These are phyloP conservation scores for Heterobasidion parviporum DNA, from an alignment of 1,284 basidiomycete genomes.

Conservation along the genomic window DNA sequence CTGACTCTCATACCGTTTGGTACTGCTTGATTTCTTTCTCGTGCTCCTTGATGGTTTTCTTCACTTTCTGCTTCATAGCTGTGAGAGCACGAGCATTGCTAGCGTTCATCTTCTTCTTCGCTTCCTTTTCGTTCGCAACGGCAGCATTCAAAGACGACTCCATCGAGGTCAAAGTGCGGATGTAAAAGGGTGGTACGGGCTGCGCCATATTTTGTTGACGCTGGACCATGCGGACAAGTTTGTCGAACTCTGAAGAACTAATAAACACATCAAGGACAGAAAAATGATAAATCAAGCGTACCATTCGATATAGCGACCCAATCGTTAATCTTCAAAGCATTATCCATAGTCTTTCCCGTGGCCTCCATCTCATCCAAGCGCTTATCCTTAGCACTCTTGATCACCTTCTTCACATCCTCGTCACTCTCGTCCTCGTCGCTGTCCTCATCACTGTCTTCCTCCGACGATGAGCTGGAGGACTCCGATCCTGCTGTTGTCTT, in stretches of 20 bases:
- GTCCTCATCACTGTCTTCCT: conserved; percentile 34
- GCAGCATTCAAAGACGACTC: conserved; percentile 74
- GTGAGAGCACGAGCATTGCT: conserved; percentile 92
- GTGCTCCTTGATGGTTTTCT: conserved; percentile 86
- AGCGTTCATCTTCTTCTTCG: conserved; percentile 96
- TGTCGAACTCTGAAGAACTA: conserved; percentile 83
- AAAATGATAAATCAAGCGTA: conserved; percentile 25
- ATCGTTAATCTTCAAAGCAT: conserved; percentile 93
- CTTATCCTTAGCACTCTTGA: conserved; percentile 85
- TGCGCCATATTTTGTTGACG: conserved; percentile 84
- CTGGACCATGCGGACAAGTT: conserved; percentile 84
- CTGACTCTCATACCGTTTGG: conserved; percentile 54
- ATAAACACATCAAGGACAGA: conserved; percentile 5
- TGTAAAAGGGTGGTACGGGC: conserved; percentile 83
- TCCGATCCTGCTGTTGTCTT: conserved; percentile 31
- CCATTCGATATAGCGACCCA: conserved; percentile 92
- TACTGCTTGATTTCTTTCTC: conserved; percentile 78
- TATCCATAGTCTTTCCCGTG: conserved; percentile 86
- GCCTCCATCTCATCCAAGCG: conserved; percentile 85
- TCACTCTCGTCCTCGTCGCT: conserved; percentile 60
- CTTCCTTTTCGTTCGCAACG: conserved; percentile 81
- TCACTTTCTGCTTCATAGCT: conserved; percentile 95
- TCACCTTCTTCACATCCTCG: conserved; percentile 62
- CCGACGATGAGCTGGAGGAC: conserved; percentile 33
- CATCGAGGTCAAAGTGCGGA: conserved; percentile 71